Conservation (phyloP, 2,329 filamentous ascomycete genomes). For the Cadophora sp. region DNA sequence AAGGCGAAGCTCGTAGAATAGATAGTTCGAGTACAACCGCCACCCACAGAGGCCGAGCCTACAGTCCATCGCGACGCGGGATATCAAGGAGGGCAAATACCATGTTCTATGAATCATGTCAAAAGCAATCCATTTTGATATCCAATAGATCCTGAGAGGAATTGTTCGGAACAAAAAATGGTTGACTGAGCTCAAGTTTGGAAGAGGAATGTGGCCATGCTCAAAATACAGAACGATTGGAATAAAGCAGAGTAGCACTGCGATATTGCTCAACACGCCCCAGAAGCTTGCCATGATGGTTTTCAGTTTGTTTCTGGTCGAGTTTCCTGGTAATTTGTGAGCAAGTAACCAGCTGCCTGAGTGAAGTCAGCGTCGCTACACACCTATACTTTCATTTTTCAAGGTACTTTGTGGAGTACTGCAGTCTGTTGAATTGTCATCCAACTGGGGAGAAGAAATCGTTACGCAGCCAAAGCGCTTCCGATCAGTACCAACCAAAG, state of each 20-base stretch:
- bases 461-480: too few relatives aligned
- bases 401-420: too few relatives aligned
- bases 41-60: background rate
- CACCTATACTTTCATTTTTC: too few relatives aligned
- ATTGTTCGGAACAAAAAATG: background rate
- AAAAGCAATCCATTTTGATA: background rate
- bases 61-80: background rate
- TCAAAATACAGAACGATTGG: background rate
- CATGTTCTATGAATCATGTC: background rate
- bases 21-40: background rate
- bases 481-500: too few relatives aligned
- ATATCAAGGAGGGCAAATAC: background rate
- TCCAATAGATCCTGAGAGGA: background rate
- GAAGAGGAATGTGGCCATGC: background rate
- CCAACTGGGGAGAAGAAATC: too few relatives aligned
- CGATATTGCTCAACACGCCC: background rate
- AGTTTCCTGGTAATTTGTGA: too few relatives aligned
- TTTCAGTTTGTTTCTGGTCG: background rate
- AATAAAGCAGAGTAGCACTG: background rate
- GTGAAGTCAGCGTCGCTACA: too few relatives aligned
- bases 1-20: background rate
- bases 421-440: too few relatives aligned
- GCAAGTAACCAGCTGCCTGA: too few relatives aligned
- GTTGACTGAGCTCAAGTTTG: background rate
- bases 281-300: constrained; percentile 5